Evolutionary conservation across 495 filamentous ascomycete species (phyloP), one percentile per base, ranked within the genome.

Genomic region (Astrothelium subdiscretum): DNA sequence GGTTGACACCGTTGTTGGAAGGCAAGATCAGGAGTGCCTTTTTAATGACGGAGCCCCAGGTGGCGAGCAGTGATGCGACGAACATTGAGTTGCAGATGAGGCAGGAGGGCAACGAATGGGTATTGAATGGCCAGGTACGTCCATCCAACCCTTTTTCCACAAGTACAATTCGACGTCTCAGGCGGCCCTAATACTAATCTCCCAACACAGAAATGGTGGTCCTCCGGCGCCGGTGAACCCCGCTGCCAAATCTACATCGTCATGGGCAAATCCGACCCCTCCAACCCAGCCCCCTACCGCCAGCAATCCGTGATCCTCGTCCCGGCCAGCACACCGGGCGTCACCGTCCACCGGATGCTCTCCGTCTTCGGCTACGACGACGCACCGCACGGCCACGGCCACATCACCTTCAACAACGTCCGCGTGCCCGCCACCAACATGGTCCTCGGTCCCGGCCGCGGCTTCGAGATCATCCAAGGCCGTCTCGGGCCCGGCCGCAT

Each of bases 391-490:
- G 75, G 75, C 54, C 75, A 77, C 67, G 75, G 75, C 54, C 74
- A 77, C 63, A 65, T 77, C 66, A 65, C 67, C 62, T 77, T 77
- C 66, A 65, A 68, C 57, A 77, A 76, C 66, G 75, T 77, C 35
- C 74, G 75, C 31, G 74, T 77, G 13, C 75, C 72, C 6, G 71
- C 63, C 32, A 51, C 62, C 59, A 72, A 70, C 68, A 75, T 77
- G 65, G 69, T 73, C 24, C 69, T 77, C 22, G 74, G 74, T 57
- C 68, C 69, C 31, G 75, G 75, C 40, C 67, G 72, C 43, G 75
- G 75, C 48, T 77, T 77, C 65, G 75, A 77, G 51, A 74, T 77
- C 66, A 77, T 77, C 65, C 75, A 77, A 61, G 75, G 75, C 15
- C 73, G 75, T 65, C 73, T 77, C 38, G 75, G 75, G 15, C 75